phyloP scores from a whole-genome alignment of 1,284 basidiomycete genomes.

The Tremellales sp. region DNA sequence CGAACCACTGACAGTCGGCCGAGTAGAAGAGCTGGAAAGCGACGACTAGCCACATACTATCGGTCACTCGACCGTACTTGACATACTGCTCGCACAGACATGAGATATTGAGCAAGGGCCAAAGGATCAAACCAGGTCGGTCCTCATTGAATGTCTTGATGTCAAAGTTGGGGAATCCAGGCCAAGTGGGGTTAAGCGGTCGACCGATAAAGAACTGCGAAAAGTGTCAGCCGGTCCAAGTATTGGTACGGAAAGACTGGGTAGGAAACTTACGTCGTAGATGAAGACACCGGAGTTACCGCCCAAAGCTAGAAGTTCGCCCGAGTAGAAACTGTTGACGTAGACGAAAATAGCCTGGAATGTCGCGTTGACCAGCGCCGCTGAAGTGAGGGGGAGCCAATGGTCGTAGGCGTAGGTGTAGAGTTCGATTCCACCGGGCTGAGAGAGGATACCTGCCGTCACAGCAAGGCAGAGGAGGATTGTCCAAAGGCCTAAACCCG shows the following conservation, averaged over 20 bases:
- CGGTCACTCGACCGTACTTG: constrained; percentile 68
- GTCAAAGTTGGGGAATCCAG: constrained; percentile 63
- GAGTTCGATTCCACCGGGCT: constrained; percentile 65
- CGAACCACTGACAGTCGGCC: constrained; percentile 79
- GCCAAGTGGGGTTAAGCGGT: constrained; percentile 77
- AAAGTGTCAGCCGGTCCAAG: constrained; percentile 1
- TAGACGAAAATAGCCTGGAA: constrained; percentile 74
- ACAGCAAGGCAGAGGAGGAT: constrained; percentile 73
- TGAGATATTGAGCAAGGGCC: constrained; percentile 86
- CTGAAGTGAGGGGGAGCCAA: constrained; percentile 85
- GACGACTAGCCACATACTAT: constrained; percentile 87
- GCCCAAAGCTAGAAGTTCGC: constrained; percentile 73
- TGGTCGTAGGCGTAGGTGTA: constrained; percentile 90
- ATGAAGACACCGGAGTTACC: constrained; percentile 85
- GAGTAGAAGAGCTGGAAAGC: constrained; percentile 87
- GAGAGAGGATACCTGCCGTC: constrained; percentile 60
- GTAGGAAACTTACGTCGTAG: constrained; percentile 72
- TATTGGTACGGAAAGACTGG: background rate
- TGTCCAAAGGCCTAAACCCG: constrained; percentile 71
- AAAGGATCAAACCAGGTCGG: constrained; percentile 91
- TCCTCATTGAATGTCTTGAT: constrained; percentile 97
- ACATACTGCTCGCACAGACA: constrained; percentile 88
- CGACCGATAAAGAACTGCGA: constrained; percentile 94
- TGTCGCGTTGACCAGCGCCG: constrained; percentile 73
- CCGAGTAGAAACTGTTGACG: constrained; percentile 61